Base-by-base conservation (phyloP, 202 grass and related monocot species). In the Panicum virgatum region DNA sequence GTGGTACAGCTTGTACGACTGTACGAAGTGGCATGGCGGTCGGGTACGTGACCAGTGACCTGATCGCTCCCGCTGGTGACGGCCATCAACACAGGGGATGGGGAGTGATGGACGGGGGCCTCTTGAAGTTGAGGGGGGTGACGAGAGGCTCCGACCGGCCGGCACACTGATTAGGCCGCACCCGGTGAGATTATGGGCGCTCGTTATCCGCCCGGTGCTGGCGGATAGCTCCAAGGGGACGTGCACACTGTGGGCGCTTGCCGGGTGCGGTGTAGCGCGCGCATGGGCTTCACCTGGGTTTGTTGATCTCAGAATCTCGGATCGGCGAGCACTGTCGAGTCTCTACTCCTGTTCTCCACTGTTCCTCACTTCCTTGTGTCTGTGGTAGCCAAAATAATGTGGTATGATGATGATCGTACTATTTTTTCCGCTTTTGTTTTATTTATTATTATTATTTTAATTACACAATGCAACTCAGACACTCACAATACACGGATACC, bases 1-100 rank as follows among this genome's bases (percentile, higher is more conserved):
- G 62, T 27, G 62, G 62, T 39, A 54, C 46, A 79, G n/a, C 62
- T 62, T 66, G 76, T 42, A 66, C 62, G 50, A 42, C 70, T 22
- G 70, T 73, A 73, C 70, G 48, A 73, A n/a, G 15, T 3, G 63
- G 47, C 63, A 39, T 6, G 77, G 62, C 46, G 9, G 6, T 51
- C 36, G 9, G 48, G 53, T 60, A 43, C 73, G 73, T 74, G 53
- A 43, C 52, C 50, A 75, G 36, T 59, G 72, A 26, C 72, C 20
- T 27, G 23, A 20, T 54, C 15, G 47, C 15, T 50, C 1, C 22
- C 37, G 70, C 29, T 37, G 18, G 15, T 23, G n/a, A 57, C 42
- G 13, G 12, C 40, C 66, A 46, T 43, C n/a, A 43, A 3, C 0
- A 5, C 39, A 5, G 40, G 30, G 50, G 51, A 75, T 75, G 67